Conservation (phyloP, 2,329 filamentous ascomycete species). For the Lasiodiplodia hormozganensis region DNA sequence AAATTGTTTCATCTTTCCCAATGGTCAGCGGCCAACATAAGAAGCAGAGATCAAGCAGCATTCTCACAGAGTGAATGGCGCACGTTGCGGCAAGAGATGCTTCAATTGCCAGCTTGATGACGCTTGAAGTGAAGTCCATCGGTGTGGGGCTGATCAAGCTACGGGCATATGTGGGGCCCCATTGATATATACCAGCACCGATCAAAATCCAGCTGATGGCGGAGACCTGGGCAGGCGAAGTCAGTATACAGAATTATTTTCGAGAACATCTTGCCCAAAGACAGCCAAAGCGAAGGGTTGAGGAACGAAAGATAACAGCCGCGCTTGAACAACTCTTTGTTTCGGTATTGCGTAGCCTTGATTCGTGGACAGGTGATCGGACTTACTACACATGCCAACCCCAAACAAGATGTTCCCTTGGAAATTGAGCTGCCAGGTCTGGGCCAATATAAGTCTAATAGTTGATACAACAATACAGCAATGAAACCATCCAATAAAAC, state of each 20-base stretch:
- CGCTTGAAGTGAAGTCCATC: slow-evolving; percentile 1
- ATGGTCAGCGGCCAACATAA: neutral
- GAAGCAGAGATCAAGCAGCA: neutral
- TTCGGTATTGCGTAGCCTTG: neutral
- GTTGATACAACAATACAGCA: slow-evolving; percentile 36
- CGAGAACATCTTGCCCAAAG: neutral
- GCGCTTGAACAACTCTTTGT: neutral
- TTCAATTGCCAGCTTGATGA: slow-evolving; percentile 4
- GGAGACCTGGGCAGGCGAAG: slow-evolving; percentile 1
- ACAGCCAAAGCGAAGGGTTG: neutral
- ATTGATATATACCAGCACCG: neutral
- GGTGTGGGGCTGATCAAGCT: slow-evolving; percentile 6
- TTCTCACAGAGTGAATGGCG: slow-evolving; percentile 16
- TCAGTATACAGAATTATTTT: neutral
- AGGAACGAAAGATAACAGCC: neutral
- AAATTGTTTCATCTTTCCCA: neutral
- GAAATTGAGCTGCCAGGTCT: neutral
- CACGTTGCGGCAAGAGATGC: slow-evolving; percentile 3
- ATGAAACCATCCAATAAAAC: slow-evolving; percentile 41
- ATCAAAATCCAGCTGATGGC: slow-evolving; percentile 2
- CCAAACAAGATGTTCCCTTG: slow-evolving; percentile 3
- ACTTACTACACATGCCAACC: slow-evolving; percentile 11
- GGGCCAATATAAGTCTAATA: neutral
- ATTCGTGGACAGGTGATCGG: neutral
- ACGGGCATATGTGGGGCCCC: neutral